Evolutionary conservation across 805 yeast species (phyloP), one percentile per base, ranked within the genome.

Genomic region (Candida morakotiae): DNA sequence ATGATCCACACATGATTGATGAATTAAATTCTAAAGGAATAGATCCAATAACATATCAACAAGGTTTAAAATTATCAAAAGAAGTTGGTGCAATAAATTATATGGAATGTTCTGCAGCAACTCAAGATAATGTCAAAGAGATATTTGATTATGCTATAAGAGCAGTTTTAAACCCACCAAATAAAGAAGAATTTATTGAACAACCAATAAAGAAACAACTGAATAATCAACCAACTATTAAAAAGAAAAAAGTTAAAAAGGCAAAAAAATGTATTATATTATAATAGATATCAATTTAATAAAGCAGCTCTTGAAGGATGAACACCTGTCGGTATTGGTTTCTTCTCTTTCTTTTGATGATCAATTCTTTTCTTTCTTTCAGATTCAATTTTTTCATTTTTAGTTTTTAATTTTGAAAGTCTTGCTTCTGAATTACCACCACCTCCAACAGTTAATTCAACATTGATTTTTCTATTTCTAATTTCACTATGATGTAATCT

Each of bases 381-480:
- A 19, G 71, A 81, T 30, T 73, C 73, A 49, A 89, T 64, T 51
- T 81, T 81, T 31, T 76, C 82, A 57, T 91, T 91, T 69, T 91
- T 91, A 34, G 73, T 75, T 52, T 78, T 77, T 49, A 93, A 71
- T 61, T 93, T 93, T 38, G 75, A 38, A 25, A 77, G 49, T 52
- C 94, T 67, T 28, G 66, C 71, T 41, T 73, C 65, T 8, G 94
- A 80, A 57, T 91, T 91, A 39, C 97, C 97, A 33, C 98, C 98
- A 28, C 98, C 98, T 39, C 98, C 98, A 35, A 87, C 98, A 2
- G 98, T 93, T 50, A 93, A 71, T 58, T 93, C 98, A 24, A 93
- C 97, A 54, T 93, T 93, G 53, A 93, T 89, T 57, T 81, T 87
- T 48, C 96, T 73, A 30, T 74, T 71, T 40, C 77, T 72, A 45